Conservation (phyloP, 257 asterid species). For the Eustoma russellianum region DNA sequence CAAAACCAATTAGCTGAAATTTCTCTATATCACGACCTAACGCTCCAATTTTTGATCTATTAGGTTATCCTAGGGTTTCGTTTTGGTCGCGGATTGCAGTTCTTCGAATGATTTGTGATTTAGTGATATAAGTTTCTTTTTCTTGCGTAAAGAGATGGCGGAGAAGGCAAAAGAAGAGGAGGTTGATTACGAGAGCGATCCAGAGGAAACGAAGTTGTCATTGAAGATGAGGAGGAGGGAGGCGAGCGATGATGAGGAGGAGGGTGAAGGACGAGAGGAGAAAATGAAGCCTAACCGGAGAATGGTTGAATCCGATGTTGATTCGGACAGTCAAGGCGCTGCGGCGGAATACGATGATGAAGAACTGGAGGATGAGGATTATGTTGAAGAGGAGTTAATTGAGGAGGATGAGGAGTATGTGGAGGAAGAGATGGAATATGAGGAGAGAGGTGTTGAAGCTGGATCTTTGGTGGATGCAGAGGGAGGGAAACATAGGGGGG, state of each 20-base stretch:
- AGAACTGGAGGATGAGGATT: constrained; percentile 41
- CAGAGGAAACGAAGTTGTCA: constrained; percentile 85
- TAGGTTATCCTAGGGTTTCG: background rate
- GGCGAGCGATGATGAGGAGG: constrained; percentile 92
- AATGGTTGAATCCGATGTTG: constrained; percentile 57
- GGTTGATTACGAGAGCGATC: constrained; percentile 92
- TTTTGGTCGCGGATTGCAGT: background rate
- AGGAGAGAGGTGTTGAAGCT: constrained; percentile 17
- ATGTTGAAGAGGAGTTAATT: constrained; percentile 29
- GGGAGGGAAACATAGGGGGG: constrained; percentile 21
- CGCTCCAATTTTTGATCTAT: constrained; percentile 4
- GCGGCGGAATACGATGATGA: constrained; percentile 43
- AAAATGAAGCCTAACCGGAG: constrained; percentile 28
- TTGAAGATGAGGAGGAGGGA: constrained; percentile 82
- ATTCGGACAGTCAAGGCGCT: constrained; percentile 63
- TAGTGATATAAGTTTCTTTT: constrained; percentile 7
- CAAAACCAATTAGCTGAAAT: constrained; percentile 5
- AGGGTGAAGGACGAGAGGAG: constrained; percentile 27
- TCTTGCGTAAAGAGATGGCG: constrained; percentile 35
- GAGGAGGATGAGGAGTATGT: constrained; percentile 29
- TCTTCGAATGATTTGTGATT: constrained; percentile 10
- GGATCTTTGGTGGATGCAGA: constrained; percentile 27
- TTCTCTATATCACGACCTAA: background rate
- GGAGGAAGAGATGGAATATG: constrained; percentile 26
- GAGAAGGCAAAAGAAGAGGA: constrained; percentile 31